Percentiles rank a stretch among this genome's conserved stretches.
Evolutionary conservation across 176 grass and related monocot species (phyloP).

Genomic region (Oryza brachyantha): DNA sequence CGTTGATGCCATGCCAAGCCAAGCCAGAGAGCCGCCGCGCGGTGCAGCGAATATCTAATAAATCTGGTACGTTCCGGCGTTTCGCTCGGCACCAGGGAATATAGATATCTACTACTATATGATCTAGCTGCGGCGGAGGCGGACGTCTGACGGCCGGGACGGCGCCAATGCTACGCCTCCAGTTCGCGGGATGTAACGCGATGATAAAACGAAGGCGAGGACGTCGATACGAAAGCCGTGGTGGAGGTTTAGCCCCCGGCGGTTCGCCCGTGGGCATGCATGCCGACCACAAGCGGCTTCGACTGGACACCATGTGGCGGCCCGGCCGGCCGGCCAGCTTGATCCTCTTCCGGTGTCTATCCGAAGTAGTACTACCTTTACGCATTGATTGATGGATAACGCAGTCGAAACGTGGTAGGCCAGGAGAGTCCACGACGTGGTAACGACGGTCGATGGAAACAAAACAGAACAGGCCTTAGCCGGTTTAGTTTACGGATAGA

Average conservation of each 20-base stretch:
- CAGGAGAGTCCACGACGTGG: neutral
- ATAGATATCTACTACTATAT: too few species aligned
- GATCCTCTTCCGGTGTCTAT: neutral
- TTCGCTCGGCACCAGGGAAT: too few species aligned
- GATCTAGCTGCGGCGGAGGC: neutral
- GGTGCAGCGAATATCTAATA: neutral
- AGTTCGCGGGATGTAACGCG: neutral
- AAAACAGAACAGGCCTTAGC: too few species aligned
- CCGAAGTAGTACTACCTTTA: neutral
- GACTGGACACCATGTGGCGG: neutral
- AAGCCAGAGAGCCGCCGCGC: neutral
- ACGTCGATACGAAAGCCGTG: neutral
- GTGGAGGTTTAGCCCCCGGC: neutral
- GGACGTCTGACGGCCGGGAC: too few species aligned
- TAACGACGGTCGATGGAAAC: neutral
- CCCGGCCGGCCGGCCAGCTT: neutral
- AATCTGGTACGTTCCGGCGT: neutral
- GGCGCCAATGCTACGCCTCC: neutral
- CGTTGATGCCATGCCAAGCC: neutral
- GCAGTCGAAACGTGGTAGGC: neutral
- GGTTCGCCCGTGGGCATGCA: neutral
- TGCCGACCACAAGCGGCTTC: neutral
- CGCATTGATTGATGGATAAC: neutral
- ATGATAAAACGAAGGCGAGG: neutral
- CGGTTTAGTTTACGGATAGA: too few species aligned